Base-by-base conservation (phyloP, 495 filamentous ascomycete species). In the Astrothelium macrocarpum region DNA sequence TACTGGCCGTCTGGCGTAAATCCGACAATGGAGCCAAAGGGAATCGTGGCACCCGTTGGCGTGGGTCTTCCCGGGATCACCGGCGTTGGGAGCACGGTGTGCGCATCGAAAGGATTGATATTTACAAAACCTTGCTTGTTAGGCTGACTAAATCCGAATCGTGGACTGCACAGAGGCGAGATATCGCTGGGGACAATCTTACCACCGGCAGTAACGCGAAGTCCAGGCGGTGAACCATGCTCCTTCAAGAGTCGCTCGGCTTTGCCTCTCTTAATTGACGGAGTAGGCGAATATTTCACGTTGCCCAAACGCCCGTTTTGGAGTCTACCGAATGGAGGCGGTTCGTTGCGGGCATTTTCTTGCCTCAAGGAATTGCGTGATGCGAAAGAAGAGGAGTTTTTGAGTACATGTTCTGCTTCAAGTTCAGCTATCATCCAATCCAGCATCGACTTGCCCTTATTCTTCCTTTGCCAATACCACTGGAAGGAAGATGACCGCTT, bases 191-290 rank as follows among this genome's bases (percentile, higher is more conserved):
- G 82, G 20, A 87, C 82, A 49, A 87, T 82, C 36, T 78, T 80
- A n/a, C 85, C 85, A 20, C 83, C 84, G 62, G 85, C 85, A 46
- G 84, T 87, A 56, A 87, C 85, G 42, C 84, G 79, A 59, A 86
- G 76, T 53, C 82, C 79, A 18, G 76, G 81, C 5, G 85, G 83
- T 26, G 84, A 85, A 1, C 81, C 78, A 68, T 87, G 83, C 62
- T 82, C 76, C 70, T 81, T 82, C 23, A 87, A 73, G 42, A 87
- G 71, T 20, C 66, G 64, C 61, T 77, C 75, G 18, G 71, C 73
- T 59, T 75, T 74, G 61, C 71, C 71, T 20, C 69, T 66, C 64
- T 76, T 75, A 65, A 75, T 60, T 7, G 75, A 77, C 2, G 74
- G 75, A 1, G 75, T 73, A 2, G 75, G 74, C 2, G 74, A 76